These are phyloP conservation scores for Brassica incana DNA, from an alignment of 345 rosid species.

Conservation along the genomic window DNA sequence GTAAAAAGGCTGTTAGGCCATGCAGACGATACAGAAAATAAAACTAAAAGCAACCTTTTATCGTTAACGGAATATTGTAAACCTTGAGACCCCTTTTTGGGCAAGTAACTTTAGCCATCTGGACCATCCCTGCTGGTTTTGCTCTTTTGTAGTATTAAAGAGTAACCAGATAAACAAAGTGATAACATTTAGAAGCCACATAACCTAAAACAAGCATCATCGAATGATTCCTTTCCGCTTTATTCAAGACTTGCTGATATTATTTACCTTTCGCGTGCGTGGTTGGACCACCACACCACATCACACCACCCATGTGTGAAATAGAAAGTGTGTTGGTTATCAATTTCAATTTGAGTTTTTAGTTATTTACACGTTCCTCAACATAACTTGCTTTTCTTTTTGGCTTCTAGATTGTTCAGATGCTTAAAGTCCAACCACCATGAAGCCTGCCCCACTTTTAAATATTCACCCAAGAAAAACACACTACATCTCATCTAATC, in stretches of 20 bases:
- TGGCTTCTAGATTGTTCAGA: background rate
- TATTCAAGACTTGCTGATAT: too few relatives aligned
- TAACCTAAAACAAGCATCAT: background rate
- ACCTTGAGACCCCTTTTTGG: background rate
- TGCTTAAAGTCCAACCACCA: too few relatives aligned
- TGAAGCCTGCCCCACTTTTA: too few relatives aligned
- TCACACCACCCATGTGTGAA: background rate
- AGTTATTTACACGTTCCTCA: background rate
- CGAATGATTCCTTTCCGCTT: too few relatives aligned
- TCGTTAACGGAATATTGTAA: background rate
- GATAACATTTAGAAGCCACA: conserved; percentile 12
- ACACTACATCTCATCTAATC: too few relatives aligned
- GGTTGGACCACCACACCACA: background rate
- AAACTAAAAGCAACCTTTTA: background rate
- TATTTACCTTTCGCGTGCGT: background rate
- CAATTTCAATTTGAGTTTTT: background rate
- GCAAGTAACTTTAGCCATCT: background rate
- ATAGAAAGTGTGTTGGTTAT: background rate
- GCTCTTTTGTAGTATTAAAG: too few relatives aligned
- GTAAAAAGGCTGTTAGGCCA: conserved; percentile 5
- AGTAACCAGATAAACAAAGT: conserved; percentile 3
- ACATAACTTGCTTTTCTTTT: background rate
- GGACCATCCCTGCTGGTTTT: background rate
- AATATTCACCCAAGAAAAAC: too few relatives aligned
- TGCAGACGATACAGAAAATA: background rate